Evolutionary conservation across 805 yeast species (phyloP).

Genomic region (Yarrowia divulgata): DNA sequence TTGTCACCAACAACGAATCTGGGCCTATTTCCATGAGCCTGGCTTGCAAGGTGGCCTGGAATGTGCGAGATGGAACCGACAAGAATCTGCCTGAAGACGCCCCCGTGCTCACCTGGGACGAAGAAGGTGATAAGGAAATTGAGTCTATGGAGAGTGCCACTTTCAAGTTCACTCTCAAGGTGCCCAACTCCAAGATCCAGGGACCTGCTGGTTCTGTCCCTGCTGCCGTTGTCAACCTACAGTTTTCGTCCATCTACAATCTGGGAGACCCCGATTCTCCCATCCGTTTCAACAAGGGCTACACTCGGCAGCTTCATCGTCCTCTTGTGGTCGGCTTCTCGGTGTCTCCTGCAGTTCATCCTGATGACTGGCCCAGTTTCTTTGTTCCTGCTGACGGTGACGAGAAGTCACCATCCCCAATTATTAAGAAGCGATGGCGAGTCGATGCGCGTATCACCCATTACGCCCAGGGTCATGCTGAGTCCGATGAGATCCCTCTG

Average conservation of each 20-base stretch:
- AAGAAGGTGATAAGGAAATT: constrained; percentile 9
- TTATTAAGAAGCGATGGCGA: constrained; percentile 42
- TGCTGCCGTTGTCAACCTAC: constrained; percentile 40
- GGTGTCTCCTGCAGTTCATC: constrained; percentile 49
- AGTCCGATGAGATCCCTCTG: constrained; percentile 7
- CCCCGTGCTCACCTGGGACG: constrained; percentile 3
- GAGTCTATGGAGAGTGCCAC: constrained; percentile 1
- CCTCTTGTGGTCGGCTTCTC: constrained; percentile 53
- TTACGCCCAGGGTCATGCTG: constrained; percentile 28
- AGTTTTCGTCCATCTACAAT: constrained; percentile 42
- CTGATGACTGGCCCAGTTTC: constrained; percentile 51
- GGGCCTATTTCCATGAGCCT: constrained; percentile 44
- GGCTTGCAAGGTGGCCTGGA: constrained; percentile 40
- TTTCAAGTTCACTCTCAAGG: constrained; percentile 20
- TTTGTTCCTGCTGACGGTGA: constrained; percentile 47
- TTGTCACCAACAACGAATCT: constrained; percentile 46
- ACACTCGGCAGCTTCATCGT: constrained; percentile 47
- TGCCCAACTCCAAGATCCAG: constrained; percentile 9
- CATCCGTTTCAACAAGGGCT: constrained; percentile 39
- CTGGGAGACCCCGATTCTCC: constrained; percentile 44
- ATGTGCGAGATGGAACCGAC: constrained; percentile 7
- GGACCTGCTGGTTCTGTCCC: constrained; percentile 18
- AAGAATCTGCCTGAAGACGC: constrained; percentile 5
- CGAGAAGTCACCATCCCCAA: constrained; percentile 45
- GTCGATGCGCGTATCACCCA: constrained; percentile 29